Percentiles rank a stretch among this genome's conserved stretches.
These are phyloP conservation scores for Phytophthora meadii DNA, from an alignment of 352 stramenopile genomes.

Conservation along the genomic window DNA sequence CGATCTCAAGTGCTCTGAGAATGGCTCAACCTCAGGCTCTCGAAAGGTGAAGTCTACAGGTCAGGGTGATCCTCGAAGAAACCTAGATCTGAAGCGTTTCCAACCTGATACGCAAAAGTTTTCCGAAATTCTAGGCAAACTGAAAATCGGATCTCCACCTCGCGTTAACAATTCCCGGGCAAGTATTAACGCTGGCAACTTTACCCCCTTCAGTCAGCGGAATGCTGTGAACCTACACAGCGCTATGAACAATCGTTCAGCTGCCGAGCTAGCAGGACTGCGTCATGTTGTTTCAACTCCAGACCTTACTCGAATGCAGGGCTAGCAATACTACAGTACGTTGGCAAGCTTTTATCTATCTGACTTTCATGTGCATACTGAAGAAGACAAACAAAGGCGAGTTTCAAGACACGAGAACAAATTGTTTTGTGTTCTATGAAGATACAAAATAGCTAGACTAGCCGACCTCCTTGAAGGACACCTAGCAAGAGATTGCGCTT, in stretches of 20 bases:
- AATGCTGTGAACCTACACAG: slow-evolving; percentile 28
- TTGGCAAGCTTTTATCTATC: slow-evolving; percentile 6
- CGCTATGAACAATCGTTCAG: slow-evolving; percentile 36
- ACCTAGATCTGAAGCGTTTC: slow-evolving; percentile 79
- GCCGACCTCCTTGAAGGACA: slow-evolving; percentile 10
- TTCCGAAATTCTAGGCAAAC: slow-evolving; percentile 75
- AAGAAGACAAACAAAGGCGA: not conserved
- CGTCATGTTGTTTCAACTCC: slow-evolving; percentile 71
- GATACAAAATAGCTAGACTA: slow-evolving; percentile 50
- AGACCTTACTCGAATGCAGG: slow-evolving; percentile 55
- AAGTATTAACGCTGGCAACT: slow-evolving; percentile 30
- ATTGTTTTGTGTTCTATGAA: slow-evolving; percentile 45
- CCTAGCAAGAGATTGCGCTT: slow-evolving; percentile 25
- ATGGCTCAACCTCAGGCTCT: slow-evolving; percentile 12
- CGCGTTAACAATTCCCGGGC: slow-evolving; percentile 36
- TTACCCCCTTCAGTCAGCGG: slow-evolving; percentile 35
- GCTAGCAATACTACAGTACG: slow-evolving; percentile 22
- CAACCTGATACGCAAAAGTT: slow-evolving; percentile 79
- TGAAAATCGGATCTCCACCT: slow-evolving; percentile 62
- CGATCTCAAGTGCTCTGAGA: slow-evolving; percentile 35
- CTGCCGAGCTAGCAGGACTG: slow-evolving; percentile 50
- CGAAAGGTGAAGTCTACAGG: slow-evolving; percentile 23
- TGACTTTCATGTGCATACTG: slow-evolving; percentile 20
- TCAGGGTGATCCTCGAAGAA: slow-evolving; percentile 39
- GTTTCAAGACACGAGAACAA: slow-evolving; percentile 26